phyloP scores from a whole-genome alignment of 169 alveolate species.

The Neospora caninum region DNA sequence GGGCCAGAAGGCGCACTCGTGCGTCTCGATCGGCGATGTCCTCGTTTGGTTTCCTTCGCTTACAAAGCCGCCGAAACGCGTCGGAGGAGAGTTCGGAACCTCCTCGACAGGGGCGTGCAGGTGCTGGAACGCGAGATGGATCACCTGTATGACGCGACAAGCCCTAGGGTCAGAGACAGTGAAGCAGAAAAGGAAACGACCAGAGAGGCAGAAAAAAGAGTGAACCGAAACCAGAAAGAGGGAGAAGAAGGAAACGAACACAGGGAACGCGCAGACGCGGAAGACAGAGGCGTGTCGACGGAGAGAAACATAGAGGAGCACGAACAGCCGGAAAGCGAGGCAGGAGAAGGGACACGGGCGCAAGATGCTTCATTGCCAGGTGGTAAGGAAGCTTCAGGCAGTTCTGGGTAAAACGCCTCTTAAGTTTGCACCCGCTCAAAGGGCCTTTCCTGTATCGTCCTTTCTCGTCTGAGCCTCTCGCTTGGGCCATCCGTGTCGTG shows the following conservation, averaged over 20 bases:
- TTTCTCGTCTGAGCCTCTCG: too few relatives aligned
- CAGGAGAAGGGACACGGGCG: not conserved
- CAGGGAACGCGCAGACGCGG: not conserved
- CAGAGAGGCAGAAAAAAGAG: not conserved
- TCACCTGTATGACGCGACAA: not conserved
- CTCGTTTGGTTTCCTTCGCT: not conserved
- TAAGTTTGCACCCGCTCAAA: too few relatives aligned
- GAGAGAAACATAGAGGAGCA: not conserved
- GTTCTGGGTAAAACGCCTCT: too few relatives aligned
- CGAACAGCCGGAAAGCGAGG: not conserved
- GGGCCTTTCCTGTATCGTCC: too few relatives aligned
- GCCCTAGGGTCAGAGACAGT: too few relatives aligned
- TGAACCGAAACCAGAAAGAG: not conserved
- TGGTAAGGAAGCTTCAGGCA: too few relatives aligned
- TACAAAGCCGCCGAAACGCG: too few relatives aligned
- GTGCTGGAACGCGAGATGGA: not conserved
- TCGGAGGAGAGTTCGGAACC: not conserved
- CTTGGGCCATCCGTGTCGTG: too few relatives aligned
- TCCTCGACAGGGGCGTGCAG: not conserved
- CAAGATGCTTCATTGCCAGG: too few relatives aligned
- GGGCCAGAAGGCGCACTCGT: too few relatives aligned
- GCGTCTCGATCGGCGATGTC: not conserved
- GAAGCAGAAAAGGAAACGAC: not conserved
- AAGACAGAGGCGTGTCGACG: not conserved
- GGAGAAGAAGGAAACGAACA: not conserved